Evolutionary conservation across 2,329 filamentous ascomycete genomes (phyloP).

Genomic region (Fusarium veterinarium): DNA sequence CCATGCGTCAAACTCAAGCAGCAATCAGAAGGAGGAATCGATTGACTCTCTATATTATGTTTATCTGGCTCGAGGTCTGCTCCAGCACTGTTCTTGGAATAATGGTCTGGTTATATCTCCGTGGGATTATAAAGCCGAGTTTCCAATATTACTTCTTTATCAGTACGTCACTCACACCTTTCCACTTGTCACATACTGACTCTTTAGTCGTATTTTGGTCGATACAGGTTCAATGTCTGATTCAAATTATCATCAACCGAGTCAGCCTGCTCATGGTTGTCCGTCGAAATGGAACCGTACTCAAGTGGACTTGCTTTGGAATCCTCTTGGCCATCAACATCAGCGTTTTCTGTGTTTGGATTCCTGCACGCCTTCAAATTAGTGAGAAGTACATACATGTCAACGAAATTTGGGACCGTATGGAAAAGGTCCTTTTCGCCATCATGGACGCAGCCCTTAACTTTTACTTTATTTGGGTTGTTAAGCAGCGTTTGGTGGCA

Average conservation of each 20-base stretch:
- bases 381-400: constrained; percentile 52
- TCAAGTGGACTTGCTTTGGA: constrained; percentile 58
- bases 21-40: constrained; percentile 28
- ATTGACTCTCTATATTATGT: constrained; percentile 33
- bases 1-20: constrained; percentile 31
- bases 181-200: not conserved
- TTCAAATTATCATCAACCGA: constrained; percentile 65
- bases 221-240: constrained; percentile 56
- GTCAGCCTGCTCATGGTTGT: constrained; percentile 58
- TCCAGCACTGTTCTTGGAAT: constrained; percentile 37
- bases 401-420: constrained; percentile 61
- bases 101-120: constrained; percentile 39
- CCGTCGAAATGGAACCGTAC: constrained; percentile 41
- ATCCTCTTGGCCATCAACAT: constrained; percentile 60
- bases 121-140: constrained; percentile 44
- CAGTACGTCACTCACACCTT: constrained; percentile 23
- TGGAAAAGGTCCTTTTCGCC: constrained; percentile 60
- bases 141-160: constrained; percentile 44
- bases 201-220: constrained; percentile 46
- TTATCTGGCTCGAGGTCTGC: constrained; percentile 38
- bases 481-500: constrained; percentile 57
- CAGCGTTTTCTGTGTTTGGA: constrained; percentile 62
- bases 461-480: constrained; percentile 57
- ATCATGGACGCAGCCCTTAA: constrained; percentile 60
- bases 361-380: constrained; percentile 58